Evolutionary conservation across 768 basidiomycete species (phyloP), one percentile per base, ranked within the genome.

Genomic region (Phylloporus sp.): DNA sequence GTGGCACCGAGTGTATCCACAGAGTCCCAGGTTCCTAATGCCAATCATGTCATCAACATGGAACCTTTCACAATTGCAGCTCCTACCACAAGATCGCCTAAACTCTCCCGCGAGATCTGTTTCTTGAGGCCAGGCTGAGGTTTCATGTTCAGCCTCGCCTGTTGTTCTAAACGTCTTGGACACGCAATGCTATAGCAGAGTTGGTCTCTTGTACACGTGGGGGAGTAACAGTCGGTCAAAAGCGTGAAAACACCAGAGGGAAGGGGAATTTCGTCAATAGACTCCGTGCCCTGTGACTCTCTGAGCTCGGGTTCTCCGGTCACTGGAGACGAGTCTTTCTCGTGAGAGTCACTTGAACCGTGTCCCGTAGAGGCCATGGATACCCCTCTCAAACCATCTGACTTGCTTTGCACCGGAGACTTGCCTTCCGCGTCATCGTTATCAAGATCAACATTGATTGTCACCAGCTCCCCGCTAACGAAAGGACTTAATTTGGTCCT

Each of bases 141-240:
- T 68, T 94, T 93, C 86, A 97, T 88, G 71, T 97, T 95, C 69
- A 95, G 66, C 53, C 92, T 74, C 32, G 94, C 86, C 67, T 97
- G 95, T 68, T 98, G 97, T 70, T 98, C 95, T 53, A 97, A 70
- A 54, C 97, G 73, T 45, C 97, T 72, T 2, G 97, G 97, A 66
- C 97, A 99, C 24, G 93, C 94, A 57, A 97, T 98, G 57, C 89
- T 92, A 68, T 99, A 98, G 72, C 97, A 99, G n/a, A 98, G 72
- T 54, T 82, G 84, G 65, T 97, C 95, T 46, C 90, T 77, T 29
- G 91, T 89, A 71, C 97, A 98, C 27, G 97, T 99, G 16, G 97
- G 93, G 11, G 94, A 97, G 72, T 98, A 98, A 68, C 97, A 99
- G 66, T 97, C 95, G 0, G 94, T 95, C 55, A 99, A 77, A 40